Evolutionary conservation across 2,329 filamentous ascomycete species (phyloP), one percentile per base, ranked within the genome.

Genomic region (Aureobasidium uvarum): DNA sequence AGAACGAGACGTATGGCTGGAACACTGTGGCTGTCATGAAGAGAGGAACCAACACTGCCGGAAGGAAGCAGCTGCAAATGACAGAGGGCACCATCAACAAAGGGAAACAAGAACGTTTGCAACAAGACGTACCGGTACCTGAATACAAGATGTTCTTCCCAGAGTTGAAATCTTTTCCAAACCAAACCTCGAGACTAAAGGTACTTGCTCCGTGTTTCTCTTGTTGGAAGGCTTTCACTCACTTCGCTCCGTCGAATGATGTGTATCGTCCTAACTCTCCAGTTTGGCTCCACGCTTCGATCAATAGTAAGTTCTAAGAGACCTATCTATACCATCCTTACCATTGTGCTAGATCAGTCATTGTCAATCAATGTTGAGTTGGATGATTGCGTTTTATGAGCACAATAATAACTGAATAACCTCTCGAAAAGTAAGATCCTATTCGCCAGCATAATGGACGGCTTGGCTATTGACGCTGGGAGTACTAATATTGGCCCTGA

Each of bases 391-490:
- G 33, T 36, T n/a, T 11, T n/a, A 16, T 6, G 18, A 5, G 11
- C 2, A 51, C 48, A 51, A 51, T 51, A 31, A 5, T 3, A n/a
- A 8, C 16, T 31, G 25, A 51, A 51, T 51, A n/a, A 14, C 6
- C 7, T n/a, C 31, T n/a, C 8, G 7, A 33, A 18, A 25, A n/a
- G 10, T 6, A 10, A 5, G 13, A n/a, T 39, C 1, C 11, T 18
- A 38, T 54, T 54, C 33, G 16, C 33, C 20, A 20, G 16, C 16
- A 51, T 25, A 51, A 51, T 51, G 25, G 48, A 33, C 16, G 16
- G 25, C 48, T 51, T 51, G 48, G 31, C 50, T 38, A 54, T 54
- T 54, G 50, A 54, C 13, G n/a, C 10, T 38, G n/a, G 33, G 28
- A 8, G 16, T 51, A 51, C 25, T 51, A 51, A 51, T n/a, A n/a